Percentiles rank a stretch among this genome's conserved stretches.
phyloP scores from a whole-genome alignment of 2,329 filamentous ascomycete genomes.

The Pseudogymnoascus sp. region DNA sequence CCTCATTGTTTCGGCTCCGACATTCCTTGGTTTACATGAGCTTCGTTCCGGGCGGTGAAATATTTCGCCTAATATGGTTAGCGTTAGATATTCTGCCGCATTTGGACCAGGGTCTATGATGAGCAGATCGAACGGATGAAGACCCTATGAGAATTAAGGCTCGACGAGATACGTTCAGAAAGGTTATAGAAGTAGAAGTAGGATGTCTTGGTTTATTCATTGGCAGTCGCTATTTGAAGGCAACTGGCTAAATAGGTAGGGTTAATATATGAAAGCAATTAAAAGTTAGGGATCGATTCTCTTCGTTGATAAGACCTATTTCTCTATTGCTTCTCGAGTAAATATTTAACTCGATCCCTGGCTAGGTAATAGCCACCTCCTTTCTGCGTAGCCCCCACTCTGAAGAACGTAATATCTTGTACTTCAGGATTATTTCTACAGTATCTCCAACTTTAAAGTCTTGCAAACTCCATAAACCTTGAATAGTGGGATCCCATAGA shows the following conservation, averaged over 20 bases:
- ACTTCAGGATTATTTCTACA: background rate
- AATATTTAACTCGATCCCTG: background rate
- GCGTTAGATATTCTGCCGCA: background rate
- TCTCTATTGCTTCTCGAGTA: background rate
- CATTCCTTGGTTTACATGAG: conserved; percentile 1
- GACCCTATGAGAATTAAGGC: background rate
- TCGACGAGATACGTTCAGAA: background rate
- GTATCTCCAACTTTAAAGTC: background rate
- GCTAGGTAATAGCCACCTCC: background rate
- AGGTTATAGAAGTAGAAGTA: background rate
- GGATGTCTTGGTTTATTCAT: background rate
- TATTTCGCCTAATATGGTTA: background rate
- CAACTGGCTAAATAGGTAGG: no score
- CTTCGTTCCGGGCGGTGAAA: background rate
- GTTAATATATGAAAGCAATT: background rate
- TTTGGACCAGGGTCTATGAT: background rate
- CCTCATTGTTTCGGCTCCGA: conserved; percentile 8
- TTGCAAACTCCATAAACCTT: background rate
- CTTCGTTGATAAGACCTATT: background rate
- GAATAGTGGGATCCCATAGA: background rate
- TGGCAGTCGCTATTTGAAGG: background rate
- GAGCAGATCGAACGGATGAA: background rate
- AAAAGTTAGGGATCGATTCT: background rate
- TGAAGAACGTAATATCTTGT: background rate
- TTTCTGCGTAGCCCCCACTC: background rate